Percentiles rank a stretch among this genome's conserved stretches.
Evolutionary conservation across 805 yeast genomes (phyloP).

Genomic region (Kuraishia molischiana): DNA sequence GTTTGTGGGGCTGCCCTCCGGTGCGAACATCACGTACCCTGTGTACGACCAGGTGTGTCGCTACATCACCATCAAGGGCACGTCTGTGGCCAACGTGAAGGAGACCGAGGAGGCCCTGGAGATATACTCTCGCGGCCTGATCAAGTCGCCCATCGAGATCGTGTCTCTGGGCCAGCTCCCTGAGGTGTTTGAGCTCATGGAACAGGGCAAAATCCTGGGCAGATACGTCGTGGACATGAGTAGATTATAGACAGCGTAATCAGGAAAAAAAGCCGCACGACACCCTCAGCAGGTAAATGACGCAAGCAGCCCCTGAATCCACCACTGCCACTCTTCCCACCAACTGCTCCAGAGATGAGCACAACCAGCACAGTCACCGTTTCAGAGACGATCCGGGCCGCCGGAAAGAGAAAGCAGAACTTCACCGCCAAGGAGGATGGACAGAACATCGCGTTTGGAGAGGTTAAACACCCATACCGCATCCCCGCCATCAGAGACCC

Average conservation of each 20-base stretch:
- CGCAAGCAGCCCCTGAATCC: not conserved
- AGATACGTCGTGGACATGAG: conserved; percentile 48
- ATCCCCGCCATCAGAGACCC: conserved; percentile 41
- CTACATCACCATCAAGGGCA: conserved; percentile 42
- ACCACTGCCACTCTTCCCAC: not conserved
- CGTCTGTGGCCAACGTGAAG: conserved; percentile 51
- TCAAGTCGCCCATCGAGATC: conserved; percentile 42
- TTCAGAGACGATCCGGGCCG: too few species aligned
- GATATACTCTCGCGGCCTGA: conserved; percentile 39
- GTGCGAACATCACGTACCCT: conserved; percentile 38
- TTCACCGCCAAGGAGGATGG: conserved; percentile 32
- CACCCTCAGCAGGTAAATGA: not conserved
- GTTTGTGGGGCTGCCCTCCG: conserved; percentile 54
- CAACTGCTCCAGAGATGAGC: too few species aligned
- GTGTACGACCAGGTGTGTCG: conserved; percentile 46
- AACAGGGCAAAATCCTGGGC: conserved; percentile 51
- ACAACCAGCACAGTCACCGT: too few species aligned
- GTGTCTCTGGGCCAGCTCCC: conserved; percentile 42
- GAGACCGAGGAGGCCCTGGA: conserved; percentile 50
- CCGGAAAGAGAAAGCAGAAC: not conserved
- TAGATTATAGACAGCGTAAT: not conserved
- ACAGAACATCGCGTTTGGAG: conserved; percentile 48
- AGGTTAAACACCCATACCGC: conserved; percentile 33
- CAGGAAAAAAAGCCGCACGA: not conserved
- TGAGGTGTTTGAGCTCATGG: conserved; percentile 40